Evolutionary conservation across 2,329 filamentous ascomycete species (phyloP).

Genomic region (Apiospora hydei): DNA sequence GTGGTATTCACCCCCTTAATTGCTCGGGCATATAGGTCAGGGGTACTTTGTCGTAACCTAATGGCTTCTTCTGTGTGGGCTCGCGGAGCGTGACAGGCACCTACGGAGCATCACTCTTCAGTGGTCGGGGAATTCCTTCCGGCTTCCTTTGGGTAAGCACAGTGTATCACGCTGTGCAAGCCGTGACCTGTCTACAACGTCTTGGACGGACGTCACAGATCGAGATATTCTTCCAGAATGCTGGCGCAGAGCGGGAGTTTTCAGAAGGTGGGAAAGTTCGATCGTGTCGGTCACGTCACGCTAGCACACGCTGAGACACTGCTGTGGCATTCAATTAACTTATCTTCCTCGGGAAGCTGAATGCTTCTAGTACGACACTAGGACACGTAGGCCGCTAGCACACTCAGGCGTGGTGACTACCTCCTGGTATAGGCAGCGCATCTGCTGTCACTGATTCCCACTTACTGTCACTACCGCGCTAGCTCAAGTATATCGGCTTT

Average conservation of each 20-base stretch:
- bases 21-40: background rate
- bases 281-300: background rate
- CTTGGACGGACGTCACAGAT: constrained; percentile 3
- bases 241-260: background rate
- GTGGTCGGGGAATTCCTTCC: background rate
- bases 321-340: constrained; percentile 2
- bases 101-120: background rate
- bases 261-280: background rate
- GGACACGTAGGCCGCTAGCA: too few relatives aligned
- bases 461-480: background rate
- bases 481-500: background rate
- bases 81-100: background rate
- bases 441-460: background rate
- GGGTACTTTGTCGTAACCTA: background rate
- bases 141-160: background rate
- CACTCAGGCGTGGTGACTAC: background rate
- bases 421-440: background rate
- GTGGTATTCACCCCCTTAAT: background rate
- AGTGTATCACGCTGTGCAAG: background rate
- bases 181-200: background rate
- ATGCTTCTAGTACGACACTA: constrained; percentile 8
- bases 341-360: constrained; percentile 8
- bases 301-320: constrained; percentile 3
- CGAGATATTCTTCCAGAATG: background rate
- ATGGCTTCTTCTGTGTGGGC: background rate